Conservation (phyloP, 2,329 filamentous ascomycete species). For the Ceratocystis eucalypticola region DNA sequence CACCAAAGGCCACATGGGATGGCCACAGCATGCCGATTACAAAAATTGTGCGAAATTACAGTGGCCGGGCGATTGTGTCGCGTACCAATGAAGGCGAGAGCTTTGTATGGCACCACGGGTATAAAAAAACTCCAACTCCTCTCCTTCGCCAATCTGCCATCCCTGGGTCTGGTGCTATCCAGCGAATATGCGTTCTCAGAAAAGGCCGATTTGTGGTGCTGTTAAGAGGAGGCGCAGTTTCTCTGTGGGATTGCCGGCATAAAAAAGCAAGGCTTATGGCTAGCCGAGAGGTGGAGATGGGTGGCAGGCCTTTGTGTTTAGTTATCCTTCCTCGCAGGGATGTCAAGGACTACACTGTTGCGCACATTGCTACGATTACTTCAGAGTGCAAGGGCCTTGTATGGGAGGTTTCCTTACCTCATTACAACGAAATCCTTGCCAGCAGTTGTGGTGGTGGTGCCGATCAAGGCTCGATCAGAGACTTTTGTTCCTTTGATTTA, state of each 20-base stretch:
- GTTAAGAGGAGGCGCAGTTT: slow-evolving; percentile 55
- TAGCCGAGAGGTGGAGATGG: slow-evolving; percentile 30
- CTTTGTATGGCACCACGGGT: slow-evolving; percentile 65
- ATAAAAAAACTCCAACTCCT: slow-evolving; percentile 23
- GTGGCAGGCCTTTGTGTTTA: slow-evolving; percentile 65
- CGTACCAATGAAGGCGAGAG: slow-evolving; percentile 66
- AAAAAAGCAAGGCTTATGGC: slow-evolving; percentile 45
- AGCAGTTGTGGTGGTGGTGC: neutral
- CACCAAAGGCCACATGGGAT: slow-evolving; percentile 57
- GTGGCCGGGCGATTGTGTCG: slow-evolving; percentile 67
- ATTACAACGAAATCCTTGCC: slow-evolving; percentile 25
- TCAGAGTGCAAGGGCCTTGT: slow-evolving; percentile 66
- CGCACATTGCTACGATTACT: slow-evolving; percentile 70
- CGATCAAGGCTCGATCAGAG: slow-evolving; percentile 31
- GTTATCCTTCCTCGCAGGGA: slow-evolving; percentile 56
- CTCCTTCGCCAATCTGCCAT: slow-evolving; percentile 51
- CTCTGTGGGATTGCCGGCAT: slow-evolving; percentile 65
- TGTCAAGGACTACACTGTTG: slow-evolving; percentile 40
- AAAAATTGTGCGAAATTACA: slow-evolving; percentile 76
- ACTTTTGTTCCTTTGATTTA: slow-evolving; percentile 61
- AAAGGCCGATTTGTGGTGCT: slow-evolving; percentile 73
- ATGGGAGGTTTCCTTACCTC: slow-evolving; percentile 60
- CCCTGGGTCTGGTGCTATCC: slow-evolving; percentile 55
- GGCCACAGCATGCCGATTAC: slow-evolving; percentile 70
- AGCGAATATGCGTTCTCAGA: slow-evolving; percentile 63